A percentile compares a stretch with the other conserved stretches of the same genome.
Conservation (phyloP, 2,329 filamentous ascomycete species). For the Epichloe typhina region DNA sequence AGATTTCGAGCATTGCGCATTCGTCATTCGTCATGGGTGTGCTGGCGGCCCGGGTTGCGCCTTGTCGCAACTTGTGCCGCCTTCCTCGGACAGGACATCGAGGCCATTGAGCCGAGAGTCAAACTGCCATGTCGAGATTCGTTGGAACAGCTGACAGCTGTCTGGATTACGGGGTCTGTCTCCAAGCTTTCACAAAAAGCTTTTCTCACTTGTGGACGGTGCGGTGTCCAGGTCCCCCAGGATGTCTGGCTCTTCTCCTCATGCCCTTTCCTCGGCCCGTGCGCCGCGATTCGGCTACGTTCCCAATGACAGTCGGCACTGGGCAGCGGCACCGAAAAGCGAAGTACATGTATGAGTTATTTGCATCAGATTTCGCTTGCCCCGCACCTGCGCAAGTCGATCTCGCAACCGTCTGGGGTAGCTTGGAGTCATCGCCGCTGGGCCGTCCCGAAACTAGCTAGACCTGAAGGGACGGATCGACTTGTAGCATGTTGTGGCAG, state of each 20-base stretch:
- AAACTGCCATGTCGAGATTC: background rate
- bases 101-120: no score
- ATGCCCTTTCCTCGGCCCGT: background rate
- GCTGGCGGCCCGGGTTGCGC: background rate
- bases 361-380: background rate
- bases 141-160: background rate
- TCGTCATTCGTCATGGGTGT: background rate
- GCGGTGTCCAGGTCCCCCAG: background rate
- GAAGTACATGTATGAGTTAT: background rate
- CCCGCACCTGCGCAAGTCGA: background rate
- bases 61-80: no score
- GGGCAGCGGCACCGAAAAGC: background rate
- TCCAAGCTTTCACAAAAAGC: no score
- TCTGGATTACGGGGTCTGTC: background rate
- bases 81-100: no score
- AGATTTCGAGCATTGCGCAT: background rate
- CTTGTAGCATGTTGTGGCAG: background rate
- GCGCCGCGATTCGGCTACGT: background rate
- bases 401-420: background rate
- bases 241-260: background rate
- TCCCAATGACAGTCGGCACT: background rate
- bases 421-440: background rate
- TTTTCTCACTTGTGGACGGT: no score
- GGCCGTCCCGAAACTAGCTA: background rate
- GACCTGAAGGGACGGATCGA: background rate